Evolutionary conservation across 2,329 filamentous ascomycete genomes (phyloP), one percentile per base, ranked within the genome.

Genomic region (Chaetomiaceae sp.): DNA sequence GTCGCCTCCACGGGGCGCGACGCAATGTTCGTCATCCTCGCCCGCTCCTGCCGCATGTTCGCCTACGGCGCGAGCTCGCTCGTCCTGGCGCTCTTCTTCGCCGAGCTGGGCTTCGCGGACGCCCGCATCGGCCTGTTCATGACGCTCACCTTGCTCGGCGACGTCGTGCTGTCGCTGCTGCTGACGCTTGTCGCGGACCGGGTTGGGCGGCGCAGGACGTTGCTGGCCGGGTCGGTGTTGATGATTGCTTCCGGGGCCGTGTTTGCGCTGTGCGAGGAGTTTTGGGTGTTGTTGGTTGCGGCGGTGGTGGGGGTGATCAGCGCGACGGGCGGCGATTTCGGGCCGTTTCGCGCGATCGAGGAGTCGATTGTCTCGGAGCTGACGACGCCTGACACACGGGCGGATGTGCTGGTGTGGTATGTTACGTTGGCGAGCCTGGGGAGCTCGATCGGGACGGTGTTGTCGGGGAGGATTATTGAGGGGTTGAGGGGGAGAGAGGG

Each of bases 371-470:
- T 86, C 7, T 79, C 81, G 5, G 80, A 85, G 62, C 71, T 86
- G 40, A 85, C 81, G 0, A 74, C 69, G 0, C 73, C 76, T 0
- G 66, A 72, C 27, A 78, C 75, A 1, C 70, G 84, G 42, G 71
- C 80, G 13, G 82, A 86, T 65, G 81, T 87, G n/a, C 71, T 86
- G 54, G 76, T 79, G 8, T 87, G 84, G 84, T 85, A 87, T 61
- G 76, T 84, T 36, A 81, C 77, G 14, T 73, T 70, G 2, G 76
- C 79, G 0, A 75, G 75, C n/a, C 67, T 82, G 2, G 81, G 80
- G 1, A 50, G 47, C 21, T 79, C 78, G 0, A 60, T 75, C 5
- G 81, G 81, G 2, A 80, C 74, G 7, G 79, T 78, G 58, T 56
- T 73, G 2, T 73, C 76, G 0, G 81, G 81, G 1, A 66, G 76